Evolutionary conservation across 805 yeast genomes (phyloP).

Genomic region (Candida boleticola): DNA sequence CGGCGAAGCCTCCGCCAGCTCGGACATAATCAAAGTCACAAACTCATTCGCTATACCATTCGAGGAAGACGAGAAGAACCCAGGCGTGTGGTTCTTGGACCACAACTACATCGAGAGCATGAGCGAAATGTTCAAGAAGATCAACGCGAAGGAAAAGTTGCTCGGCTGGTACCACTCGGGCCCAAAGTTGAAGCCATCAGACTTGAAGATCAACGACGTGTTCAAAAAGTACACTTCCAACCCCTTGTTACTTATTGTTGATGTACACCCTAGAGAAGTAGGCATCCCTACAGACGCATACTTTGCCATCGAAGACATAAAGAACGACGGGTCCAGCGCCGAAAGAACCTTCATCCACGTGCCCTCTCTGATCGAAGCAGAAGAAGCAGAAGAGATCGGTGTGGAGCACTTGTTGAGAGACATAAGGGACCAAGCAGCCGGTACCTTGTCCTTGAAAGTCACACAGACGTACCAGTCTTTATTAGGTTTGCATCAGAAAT

Average conservation of each 20-base stretch:
- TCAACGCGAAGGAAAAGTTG: slow-evolving; percentile 92
- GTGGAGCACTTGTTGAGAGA: slow-evolving; percentile 95
- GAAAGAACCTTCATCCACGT: slow-evolving; percentile 91
- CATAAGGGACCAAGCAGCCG: slow-evolving; percentile 95
- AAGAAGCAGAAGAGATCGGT: slow-evolving; percentile 99
- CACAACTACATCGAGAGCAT: slow-evolving; percentile 94
- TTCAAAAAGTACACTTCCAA: slow-evolving; percentile 79
- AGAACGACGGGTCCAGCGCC: slow-evolving; percentile 91
- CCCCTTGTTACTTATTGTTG: slow-evolving; percentile 86
- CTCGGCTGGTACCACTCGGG: slow-evolving; percentile 99
- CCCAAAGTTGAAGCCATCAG: slow-evolving; percentile 85
- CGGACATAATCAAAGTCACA: slow-evolving; percentile 63
- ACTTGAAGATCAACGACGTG: slow-evolving; percentile 82
- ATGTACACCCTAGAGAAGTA: slow-evolving; percentile 78
- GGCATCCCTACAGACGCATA: slow-evolving; percentile 97
- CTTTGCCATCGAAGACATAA: slow-evolving; percentile 89
- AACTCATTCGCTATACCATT: slow-evolving; percentile 97
- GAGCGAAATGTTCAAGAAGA: slow-evolving; percentile 97
- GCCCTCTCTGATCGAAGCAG: slow-evolving; percentile 92
- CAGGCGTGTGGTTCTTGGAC: slow-evolving; percentile 94
- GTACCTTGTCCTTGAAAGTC: slow-evolving; percentile 79
- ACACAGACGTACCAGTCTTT: slow-evolving; percentile 88
- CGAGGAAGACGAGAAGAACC: slow-evolving; percentile 91
- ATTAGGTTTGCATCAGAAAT: slow-evolving; percentile 77
- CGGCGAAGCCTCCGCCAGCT: slow-evolving; percentile 62